phyloP scores from a whole-genome alignment of 208 protist genomes.

The Leishmania turanica region DNA sequence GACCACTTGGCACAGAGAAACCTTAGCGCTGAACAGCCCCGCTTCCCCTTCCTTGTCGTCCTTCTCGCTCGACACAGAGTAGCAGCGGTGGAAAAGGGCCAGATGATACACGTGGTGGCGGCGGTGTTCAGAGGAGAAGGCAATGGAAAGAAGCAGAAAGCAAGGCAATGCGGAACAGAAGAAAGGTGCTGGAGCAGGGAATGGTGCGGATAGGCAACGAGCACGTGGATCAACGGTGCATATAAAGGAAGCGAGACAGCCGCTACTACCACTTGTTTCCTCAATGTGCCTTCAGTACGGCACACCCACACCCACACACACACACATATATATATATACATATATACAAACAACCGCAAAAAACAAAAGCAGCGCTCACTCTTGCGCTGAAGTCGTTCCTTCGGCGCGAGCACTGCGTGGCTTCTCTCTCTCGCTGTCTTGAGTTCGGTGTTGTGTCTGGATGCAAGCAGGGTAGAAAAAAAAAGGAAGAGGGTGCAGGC shows the following conservation, averaged over 20 bases:
- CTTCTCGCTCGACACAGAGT: neutral
- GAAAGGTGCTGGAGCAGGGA: constrained; percentile 6
- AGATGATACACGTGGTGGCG: neutral
- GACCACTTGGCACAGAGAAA: neutral
- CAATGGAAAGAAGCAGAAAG: constrained; percentile 6
- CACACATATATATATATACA: neutral
- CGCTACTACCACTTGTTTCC: neutral
- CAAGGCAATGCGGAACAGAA: neutral
- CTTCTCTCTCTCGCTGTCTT: neutral
- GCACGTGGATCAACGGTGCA: neutral
- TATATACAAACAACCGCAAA: neutral
- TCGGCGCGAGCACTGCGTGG: neutral
- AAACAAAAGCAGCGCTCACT: neutral
- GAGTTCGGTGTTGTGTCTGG: neutral
- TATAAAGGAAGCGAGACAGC: neutral
- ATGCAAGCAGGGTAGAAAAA: neutral
- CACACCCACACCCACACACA: neutral
- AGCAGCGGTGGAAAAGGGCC: neutral
- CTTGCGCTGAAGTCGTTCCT: neutral
- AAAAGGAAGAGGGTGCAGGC: neutral
- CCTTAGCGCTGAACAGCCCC: neutral
- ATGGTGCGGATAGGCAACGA: neutral
- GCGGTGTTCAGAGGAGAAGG: neutral
- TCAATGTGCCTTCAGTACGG: neutral
- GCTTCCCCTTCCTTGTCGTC: neutral